phyloP scores from a whole-genome alignment of 331 rosid genomes.

The Rosa hybrid region DNA sequence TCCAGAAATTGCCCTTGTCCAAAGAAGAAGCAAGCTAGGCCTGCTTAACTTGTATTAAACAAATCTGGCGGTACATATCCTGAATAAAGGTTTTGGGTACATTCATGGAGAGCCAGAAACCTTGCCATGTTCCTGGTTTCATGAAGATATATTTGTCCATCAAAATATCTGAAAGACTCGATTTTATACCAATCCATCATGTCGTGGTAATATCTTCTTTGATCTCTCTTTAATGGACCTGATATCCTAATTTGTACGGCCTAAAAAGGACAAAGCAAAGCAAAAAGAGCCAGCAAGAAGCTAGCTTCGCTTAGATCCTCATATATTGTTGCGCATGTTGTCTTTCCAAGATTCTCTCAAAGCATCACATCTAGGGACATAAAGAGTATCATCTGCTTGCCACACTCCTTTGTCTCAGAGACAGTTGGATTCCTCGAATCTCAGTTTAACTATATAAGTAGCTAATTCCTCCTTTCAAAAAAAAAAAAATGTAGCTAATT shows the following conservation, averaged over 20 bases:
- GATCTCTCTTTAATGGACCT: conserved; percentile 28
- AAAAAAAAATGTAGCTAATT: background rate
- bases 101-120: conserved; percentile 15
- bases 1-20: background rate
- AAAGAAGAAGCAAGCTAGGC: background rate
- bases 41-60: background rate
- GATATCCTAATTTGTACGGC: conserved; percentile 33
- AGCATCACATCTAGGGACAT: conserved; percentile 28
- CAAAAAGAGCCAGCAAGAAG: background rate
- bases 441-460: background rate
- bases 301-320: conserved; percentile 29
- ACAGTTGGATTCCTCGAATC: background rate
- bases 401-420: background rate
- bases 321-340: conserved; percentile 27
- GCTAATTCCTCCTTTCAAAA: background rate
- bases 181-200: background rate
- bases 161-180: background rate
- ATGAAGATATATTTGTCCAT: conserved; percentile 1
- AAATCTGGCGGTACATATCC: conserved; percentile 2
- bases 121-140: conserved; percentile 18
- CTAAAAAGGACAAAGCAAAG: conserved; percentile 13
- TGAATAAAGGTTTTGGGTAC: conserved; percentile 8
- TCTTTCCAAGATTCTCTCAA: conserved; percentile 38
- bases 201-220: background rate
- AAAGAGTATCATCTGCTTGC: conserved; percentile 15